Evolutionary conservation across 768 basidiomycete species (phyloP).

Genomic region (Pulveroboletus sp.): DNA sequence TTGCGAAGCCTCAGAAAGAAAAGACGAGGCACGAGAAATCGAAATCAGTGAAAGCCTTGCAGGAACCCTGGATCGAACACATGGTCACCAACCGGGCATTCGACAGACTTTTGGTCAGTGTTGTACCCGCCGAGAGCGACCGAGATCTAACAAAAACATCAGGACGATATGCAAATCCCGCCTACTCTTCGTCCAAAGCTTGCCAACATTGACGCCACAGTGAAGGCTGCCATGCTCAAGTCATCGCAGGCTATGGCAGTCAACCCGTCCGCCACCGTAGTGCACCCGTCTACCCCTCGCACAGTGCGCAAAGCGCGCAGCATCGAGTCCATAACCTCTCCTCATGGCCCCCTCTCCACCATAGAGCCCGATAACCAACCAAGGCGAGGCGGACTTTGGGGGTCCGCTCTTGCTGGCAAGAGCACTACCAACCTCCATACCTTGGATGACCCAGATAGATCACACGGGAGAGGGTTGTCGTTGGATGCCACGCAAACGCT

Average conservation of each 20-base stretch:
- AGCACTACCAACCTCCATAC: conserved; percentile 29
- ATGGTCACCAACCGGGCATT: conserved; percentile 64
- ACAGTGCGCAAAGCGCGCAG: conserved; percentile 67
- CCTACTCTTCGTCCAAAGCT: conserved; percentile 72
- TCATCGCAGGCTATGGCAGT: conserved; percentile 65
- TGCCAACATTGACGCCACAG: conserved; percentile 71
- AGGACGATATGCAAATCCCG: conserved; percentile 92
- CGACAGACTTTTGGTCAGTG: conserved; percentile 71
- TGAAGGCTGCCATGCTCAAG: conserved; percentile 90
- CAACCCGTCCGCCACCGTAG: conserved; percentile 30
- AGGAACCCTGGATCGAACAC: conserved; percentile 32
- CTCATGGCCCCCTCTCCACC: conserved; percentile 21
- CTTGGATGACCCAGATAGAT: conserved; percentile 26
- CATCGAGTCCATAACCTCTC: conserved; percentile 62
- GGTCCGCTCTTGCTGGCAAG: conserved; percentile 26
- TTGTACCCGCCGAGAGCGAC: not conserved
- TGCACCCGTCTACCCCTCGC: conserved; percentile 43
- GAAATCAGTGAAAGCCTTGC: conserved; percentile 40
- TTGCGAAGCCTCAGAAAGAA: conserved; percentile 30
- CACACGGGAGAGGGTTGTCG: conserved; percentile 57
- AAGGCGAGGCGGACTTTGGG: conserved; percentile 22
- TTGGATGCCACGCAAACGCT: conserved; percentile 50
- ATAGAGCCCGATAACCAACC: conserved; percentile 33
- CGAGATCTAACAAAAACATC: conserved; percentile 3
- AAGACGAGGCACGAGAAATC: conserved; percentile 40